Percentiles rank a stretch among this genome's conserved stretches.
These are phyloP conservation scores for Daldinia sp. DNA, from an alignment of 2,329 filamentous ascomycete species.

Conservation along the genomic window DNA sequence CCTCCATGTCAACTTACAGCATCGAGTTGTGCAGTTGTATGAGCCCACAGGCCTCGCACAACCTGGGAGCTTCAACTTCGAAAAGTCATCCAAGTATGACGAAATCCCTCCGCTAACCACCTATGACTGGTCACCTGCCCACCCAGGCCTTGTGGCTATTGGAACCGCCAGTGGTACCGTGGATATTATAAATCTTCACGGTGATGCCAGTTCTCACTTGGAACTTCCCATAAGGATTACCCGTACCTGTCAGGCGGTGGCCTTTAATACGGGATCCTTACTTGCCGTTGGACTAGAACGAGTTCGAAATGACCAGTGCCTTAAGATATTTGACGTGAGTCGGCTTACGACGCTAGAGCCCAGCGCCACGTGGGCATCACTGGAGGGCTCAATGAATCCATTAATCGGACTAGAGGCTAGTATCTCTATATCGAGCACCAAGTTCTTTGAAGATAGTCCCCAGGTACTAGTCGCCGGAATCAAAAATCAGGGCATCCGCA, in stretches of 20 bases:
- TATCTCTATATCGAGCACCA: slow-evolving; percentile 81
- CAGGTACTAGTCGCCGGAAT: slow-evolving; percentile 79
- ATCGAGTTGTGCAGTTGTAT: slow-evolving; percentile 69
- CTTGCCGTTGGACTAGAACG: slow-evolving; percentile 82
- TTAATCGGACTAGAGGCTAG: slow-evolving; percentile 68
- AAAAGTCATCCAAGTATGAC: slow-evolving; percentile 65
- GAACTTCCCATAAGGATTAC: slow-evolving; percentile 78
- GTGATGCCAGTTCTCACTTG: slow-evolving; percentile 69
- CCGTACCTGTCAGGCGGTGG: slow-evolving; percentile 81
- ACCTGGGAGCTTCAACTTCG: slow-evolving; percentile 64
- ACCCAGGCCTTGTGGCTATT: slow-evolving; percentile 74
- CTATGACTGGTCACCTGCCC: slow-evolving; percentile 71
- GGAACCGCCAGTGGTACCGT: slow-evolving; percentile 80
- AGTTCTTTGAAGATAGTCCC: slow-evolving; percentile 81
- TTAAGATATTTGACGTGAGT: slow-evolving; percentile 84
- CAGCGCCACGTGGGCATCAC: slow-evolving; percentile 58
- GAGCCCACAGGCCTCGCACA: slow-evolving; percentile 68
- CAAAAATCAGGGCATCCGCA: slow-evolving; percentile 75
- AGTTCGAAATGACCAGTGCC: slow-evolving; percentile 80
- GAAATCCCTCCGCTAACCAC: slow-evolving; percentile 70
- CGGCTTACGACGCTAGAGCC: slow-evolving; percentile 62
- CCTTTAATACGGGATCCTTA: slow-evolving; percentile 76
- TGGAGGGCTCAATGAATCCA: slow-evolving; percentile 61
- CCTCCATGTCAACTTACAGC: slow-evolving; percentile 70
- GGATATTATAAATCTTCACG: slow-evolving; percentile 76